Percentiles rank a stretch among this genome's conserved stretches.
Evolutionary conservation across 495 filamentous ascomycete genomes (phyloP).

Genomic region (Talaromyces trachyspermus): DNA sequence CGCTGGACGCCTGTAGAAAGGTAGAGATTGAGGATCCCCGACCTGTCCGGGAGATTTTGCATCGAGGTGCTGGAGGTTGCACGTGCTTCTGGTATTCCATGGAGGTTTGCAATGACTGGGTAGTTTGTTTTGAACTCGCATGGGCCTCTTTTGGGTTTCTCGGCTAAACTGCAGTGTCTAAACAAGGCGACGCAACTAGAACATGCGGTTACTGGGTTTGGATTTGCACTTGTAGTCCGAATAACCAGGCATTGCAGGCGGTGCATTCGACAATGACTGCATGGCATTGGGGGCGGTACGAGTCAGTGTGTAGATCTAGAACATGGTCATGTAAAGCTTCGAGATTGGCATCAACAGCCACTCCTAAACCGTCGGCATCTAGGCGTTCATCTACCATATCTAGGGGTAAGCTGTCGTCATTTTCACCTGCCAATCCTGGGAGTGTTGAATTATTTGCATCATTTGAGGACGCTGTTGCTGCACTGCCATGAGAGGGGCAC

Average conservation of each 20-base stretch:
- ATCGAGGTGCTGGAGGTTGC: background rate
- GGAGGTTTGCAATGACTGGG: conserved; percentile 36
- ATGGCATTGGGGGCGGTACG: conserved; percentile 27
- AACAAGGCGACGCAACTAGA: conserved; percentile 73
- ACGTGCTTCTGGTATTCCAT: conserved; percentile 29
- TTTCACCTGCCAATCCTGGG: too few species aligned
- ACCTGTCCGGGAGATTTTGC: background rate
- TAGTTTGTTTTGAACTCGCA: conserved; percentile 38
- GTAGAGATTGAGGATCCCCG: background rate
- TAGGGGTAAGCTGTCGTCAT: too few species aligned
- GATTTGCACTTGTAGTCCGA: conserved; percentile 36
- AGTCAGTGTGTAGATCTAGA: background rate
- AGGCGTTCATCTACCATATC: too few species aligned
- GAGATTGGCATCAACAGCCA: too few species aligned
- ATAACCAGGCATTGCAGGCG: conserved; percentile 40
- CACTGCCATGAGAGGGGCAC: too few species aligned
- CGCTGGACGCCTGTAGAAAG: background rate
- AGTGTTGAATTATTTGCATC: too few species aligned
- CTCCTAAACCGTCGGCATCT: too few species aligned
- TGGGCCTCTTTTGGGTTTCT: conserved; percentile 34
- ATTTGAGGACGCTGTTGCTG: too few species aligned
- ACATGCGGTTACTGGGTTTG: conserved; percentile 55
- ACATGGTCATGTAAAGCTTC: background rate
- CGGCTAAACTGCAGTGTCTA: conserved; percentile 60
- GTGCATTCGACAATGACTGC: conserved; percentile 34